A percentile compares a stretch with the other conserved stretches of the same genome.
Conservation (phyloP, 2,329 filamentous ascomycete genomes). For the Beauveria pseudobassiana region DNA sequence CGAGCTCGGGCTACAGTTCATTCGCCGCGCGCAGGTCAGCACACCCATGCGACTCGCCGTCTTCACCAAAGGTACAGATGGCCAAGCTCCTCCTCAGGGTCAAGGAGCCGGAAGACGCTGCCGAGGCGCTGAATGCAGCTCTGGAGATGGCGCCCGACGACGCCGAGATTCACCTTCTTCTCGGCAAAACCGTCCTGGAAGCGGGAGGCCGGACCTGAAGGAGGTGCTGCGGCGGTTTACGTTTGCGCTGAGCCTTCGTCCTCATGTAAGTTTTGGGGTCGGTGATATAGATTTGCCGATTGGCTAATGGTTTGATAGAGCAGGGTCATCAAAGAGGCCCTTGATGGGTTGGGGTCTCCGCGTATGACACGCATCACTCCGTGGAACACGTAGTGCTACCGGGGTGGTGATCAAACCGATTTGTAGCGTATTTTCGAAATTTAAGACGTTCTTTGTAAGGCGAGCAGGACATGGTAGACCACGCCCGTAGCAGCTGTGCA, state of each 20-base stretch:
- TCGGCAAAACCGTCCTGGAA: background rate
- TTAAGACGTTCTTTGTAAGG: too few relatives aligned
- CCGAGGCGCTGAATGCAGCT: background rate
- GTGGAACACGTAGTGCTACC: background rate
- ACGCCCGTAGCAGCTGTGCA: too few relatives aligned
- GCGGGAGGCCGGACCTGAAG: background rate
- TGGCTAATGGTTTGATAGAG: background rate
- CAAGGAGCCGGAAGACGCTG: background rate
- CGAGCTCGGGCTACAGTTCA: background rate
- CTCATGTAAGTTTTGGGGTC: background rate
- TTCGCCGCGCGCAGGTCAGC: background rate
- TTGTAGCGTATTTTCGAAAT: too few relatives aligned
- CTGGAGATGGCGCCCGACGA: background rate
- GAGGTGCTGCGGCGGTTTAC: background rate
- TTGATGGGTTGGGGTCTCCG: background rate
- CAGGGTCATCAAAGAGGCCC: background rate
- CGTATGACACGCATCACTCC: background rate
- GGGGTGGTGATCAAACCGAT: too few relatives aligned
- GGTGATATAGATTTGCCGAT: too few relatives aligned
- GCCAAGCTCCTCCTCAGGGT: background rate
- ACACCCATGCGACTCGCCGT: background rate
- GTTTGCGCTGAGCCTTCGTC: background rate
- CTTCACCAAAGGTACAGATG: background rate
- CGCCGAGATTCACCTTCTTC: background rate
- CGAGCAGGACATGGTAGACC: too few relatives aligned